These are phyloP conservation scores for Pythium utonaiense DNA, from an alignment of 352 stramenopile genomes.

Conservation along the genomic window DNA sequence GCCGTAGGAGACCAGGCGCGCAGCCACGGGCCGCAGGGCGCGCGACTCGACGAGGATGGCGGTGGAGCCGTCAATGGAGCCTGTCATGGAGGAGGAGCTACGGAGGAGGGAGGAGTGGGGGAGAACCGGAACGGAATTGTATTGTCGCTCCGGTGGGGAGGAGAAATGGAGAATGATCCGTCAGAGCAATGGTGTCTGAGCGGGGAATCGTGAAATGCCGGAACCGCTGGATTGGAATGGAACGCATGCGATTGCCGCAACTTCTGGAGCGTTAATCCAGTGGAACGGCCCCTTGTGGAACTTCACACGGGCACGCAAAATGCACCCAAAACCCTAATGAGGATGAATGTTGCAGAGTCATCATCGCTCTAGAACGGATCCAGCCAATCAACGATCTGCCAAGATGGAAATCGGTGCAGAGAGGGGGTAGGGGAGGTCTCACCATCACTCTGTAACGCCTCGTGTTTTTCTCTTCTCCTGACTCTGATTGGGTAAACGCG, in stretches of 20 bases:
- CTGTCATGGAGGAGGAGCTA: neutral
- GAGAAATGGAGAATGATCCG: neutral
- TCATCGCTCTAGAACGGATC: neutral
- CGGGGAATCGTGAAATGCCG: neutral
- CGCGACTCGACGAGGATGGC: slow-evolving; percentile 37
- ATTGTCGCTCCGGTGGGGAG: too few species aligned
- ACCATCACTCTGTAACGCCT: slow-evolving; percentile 5
- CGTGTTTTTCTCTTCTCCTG: slow-evolving; percentile 7
- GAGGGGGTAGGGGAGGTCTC: slow-evolving; percentile 4
- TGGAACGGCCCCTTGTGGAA: too few species aligned
- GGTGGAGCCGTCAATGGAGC: neutral
- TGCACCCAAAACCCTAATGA: slow-evolving; percentile 6
- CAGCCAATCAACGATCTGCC: neutral
- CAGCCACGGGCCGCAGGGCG: slow-evolving; percentile 54
- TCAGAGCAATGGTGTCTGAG: neutral
- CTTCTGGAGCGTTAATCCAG: slow-evolving; percentile 2
- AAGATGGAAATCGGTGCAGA: slow-evolving; percentile 7
- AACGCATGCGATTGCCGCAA: slow-evolving; percentile 1
- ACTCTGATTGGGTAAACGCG: slow-evolving; percentile 10
- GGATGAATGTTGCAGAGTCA: neutral
- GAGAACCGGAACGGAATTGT: neutral
- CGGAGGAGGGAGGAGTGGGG: neutral
- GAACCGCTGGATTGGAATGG: neutral
- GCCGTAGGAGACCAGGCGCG: slow-evolving; percentile 66
- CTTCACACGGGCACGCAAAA: neutral